Conservation (phyloP, 148 eudicot species). For the Drosera capensis region DNA sequence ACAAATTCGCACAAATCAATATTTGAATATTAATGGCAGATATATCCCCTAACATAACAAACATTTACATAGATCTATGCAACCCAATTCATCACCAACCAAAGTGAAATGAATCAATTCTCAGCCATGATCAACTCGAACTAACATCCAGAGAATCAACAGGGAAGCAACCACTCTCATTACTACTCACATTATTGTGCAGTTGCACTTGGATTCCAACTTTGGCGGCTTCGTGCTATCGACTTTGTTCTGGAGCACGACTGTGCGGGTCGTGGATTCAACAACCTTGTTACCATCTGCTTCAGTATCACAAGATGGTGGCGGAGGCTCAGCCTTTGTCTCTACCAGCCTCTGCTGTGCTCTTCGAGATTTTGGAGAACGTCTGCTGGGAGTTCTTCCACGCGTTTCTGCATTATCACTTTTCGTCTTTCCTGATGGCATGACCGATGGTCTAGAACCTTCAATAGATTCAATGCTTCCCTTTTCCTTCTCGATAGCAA, state of each 20-base stretch:
- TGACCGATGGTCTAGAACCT: slow-evolving; percentile 23
- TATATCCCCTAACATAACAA: no score
- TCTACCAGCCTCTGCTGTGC: slow-evolving; percentile 28
- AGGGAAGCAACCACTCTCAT: no score
- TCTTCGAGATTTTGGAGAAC: slow-evolving; percentile 43
- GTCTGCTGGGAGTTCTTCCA: slow-evolving; percentile 21
- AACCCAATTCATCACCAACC: no score
- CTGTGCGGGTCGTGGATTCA: slow-evolving; percentile 31
- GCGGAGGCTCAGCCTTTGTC: slow-evolving; percentile 23
- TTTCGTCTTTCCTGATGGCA: slow-evolving; percentile 25
- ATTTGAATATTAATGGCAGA: no score
- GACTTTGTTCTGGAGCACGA: slow-evolving; percentile 35
- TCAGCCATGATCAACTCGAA: no score
- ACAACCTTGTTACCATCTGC: slow-evolving; percentile 11
- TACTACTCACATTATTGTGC: slow-evolving; percentile 69
- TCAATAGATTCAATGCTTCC: slow-evolving; percentile 27
- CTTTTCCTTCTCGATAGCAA: slow-evolving; percentile 61
- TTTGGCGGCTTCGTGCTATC: slow-evolving; percentile 56
- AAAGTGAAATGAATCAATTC: no score
- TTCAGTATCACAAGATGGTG: slow-evolving; percentile 13
- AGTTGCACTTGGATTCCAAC: slow-evolving; percentile 96
- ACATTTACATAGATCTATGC: no score
- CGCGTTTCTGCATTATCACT: slow-evolving; percentile 22
- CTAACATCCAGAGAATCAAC: no score
- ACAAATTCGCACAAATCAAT: no score